Conservation (phyloP, 2,329 filamentous ascomycete genomes). For the Hypoxylon sp. region DNA sequence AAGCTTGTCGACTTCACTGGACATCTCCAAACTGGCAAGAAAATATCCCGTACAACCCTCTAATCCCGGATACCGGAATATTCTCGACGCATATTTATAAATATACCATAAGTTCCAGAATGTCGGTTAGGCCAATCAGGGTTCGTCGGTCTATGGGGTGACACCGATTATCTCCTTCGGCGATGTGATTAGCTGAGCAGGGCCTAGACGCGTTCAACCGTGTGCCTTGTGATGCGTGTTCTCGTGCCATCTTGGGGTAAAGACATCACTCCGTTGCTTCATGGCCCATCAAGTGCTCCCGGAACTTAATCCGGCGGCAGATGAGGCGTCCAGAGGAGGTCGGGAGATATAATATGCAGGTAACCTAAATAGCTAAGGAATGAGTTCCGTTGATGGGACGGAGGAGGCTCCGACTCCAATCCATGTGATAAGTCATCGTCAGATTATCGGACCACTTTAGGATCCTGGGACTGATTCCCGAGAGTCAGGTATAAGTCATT, state of each 20-base stretch:
- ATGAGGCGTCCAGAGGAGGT: background rate
- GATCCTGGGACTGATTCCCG: background rate
- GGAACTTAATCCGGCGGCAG: background rate
- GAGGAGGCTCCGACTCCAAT: background rate
- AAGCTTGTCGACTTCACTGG: background rate
- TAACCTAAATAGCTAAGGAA: background rate
- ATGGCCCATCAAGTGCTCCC: background rate
- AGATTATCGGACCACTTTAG: slow-evolving; percentile 32
- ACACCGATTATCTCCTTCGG: slow-evolving; percentile 1
- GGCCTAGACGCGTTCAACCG: background rate
- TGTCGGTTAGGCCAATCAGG: background rate
- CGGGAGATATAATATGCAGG: slow-evolving; percentile 1
- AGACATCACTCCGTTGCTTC: no score
- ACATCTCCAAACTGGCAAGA: background rate
- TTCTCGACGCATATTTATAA: background rate
- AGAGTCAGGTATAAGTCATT: background rate
- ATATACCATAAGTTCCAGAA: background rate
- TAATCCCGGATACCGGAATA: background rate
- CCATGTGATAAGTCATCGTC: slow-evolving; percentile 24
- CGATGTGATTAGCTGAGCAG: slow-evolving; percentile 6
- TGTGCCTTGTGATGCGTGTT: slow-evolving; percentile 6
- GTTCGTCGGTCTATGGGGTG: background rate
- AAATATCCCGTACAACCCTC: background rate
- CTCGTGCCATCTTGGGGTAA: background rate
- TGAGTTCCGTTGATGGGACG: background rate